Conservation (phyloP, 2,329 filamentous ascomycete genomes). For the Aschersonia sp. region DNA sequence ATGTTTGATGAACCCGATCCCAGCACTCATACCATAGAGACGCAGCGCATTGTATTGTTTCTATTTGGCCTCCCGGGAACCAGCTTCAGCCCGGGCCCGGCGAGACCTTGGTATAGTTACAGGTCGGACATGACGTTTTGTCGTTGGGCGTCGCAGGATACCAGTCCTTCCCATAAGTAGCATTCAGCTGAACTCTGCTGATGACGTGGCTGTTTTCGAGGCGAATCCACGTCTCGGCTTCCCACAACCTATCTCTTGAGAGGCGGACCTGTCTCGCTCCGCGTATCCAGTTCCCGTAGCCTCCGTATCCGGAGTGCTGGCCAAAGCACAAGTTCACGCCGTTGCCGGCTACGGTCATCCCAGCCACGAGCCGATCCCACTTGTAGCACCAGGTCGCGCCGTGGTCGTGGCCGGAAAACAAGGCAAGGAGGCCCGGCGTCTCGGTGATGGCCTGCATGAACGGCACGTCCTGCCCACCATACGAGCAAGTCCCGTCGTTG, state of each 20-base stretch:
- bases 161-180: conserved; percentile 40
- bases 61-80: not conserved
- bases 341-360: conserved; percentile 22
- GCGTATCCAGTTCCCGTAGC: conserved; percentile 50
- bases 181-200: conserved; percentile 39
- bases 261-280: conserved; percentile 43
- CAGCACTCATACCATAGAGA: no score
- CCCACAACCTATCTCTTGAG: conserved; percentile 24
- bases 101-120: conserved; percentile 5
- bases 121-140: conserved; percentile 14
- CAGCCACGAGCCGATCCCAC: conserved; percentile 25
- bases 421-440: conserved; percentile 37
- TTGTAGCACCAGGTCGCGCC: conserved; percentile 43
- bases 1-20: no score
- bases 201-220: conserved; percentile 40
- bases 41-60: not conserved
- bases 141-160: conserved; percentile 32
- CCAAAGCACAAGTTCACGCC: conserved; percentile 42
- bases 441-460: conserved; percentile 49
- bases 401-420: conserved; percentile 56
- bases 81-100: conserved; percentile 5
- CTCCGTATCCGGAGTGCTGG: conserved; percentile 55
- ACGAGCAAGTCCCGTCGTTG: conserved; percentile 20
- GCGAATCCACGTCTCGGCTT: conserved; percentile 45
- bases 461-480: conserved; percentile 36